phyloP scores from a whole-genome alignment of 2,329 filamentous ascomycete genomes.

The Cladosporium sp. region DNA sequence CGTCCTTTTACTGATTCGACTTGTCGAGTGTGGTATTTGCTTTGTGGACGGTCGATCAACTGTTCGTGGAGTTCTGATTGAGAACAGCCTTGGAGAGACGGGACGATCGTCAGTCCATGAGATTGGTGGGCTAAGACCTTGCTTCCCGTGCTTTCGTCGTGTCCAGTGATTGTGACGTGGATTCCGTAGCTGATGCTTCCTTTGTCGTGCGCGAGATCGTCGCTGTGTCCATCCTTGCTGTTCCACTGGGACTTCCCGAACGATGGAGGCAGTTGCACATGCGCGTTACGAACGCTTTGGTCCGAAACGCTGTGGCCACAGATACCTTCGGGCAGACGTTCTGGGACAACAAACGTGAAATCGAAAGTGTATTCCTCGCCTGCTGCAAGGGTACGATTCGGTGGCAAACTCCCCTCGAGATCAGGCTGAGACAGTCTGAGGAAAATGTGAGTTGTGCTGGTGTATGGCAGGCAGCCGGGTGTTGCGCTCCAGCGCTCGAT shows the following conservation, averaged over 20 bases:
- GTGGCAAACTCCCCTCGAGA: neutral
- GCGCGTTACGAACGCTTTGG: neutral
- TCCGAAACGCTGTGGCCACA: neutral
- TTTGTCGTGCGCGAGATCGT: neutral
- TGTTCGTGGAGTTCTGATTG: neutral
- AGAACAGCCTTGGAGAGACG: neutral
- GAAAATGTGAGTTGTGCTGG: neutral
- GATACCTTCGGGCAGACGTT: neutral
- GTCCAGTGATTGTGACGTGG: neutral
- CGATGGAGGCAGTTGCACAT: neutral
- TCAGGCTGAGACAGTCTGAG: neutral
- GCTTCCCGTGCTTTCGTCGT: neutral
- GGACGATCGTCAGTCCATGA: neutral
- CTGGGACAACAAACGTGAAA: neutral
- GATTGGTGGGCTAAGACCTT: neutral
- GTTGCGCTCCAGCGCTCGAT: neutral
- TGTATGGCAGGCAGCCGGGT: neutral
- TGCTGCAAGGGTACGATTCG: neutral
- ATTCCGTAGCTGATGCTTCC: neutral
- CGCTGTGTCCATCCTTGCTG: neutral
- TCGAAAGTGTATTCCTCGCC: no score
- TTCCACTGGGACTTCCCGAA: neutral
- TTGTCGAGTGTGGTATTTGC: neutral
- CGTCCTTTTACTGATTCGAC: neutral
- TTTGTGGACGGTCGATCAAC: neutral